These are phyloP conservation scores for Emergomyces orientalis DNA, from an alignment of 2,329 filamentous ascomycete species.

Conservation along the genomic window DNA sequence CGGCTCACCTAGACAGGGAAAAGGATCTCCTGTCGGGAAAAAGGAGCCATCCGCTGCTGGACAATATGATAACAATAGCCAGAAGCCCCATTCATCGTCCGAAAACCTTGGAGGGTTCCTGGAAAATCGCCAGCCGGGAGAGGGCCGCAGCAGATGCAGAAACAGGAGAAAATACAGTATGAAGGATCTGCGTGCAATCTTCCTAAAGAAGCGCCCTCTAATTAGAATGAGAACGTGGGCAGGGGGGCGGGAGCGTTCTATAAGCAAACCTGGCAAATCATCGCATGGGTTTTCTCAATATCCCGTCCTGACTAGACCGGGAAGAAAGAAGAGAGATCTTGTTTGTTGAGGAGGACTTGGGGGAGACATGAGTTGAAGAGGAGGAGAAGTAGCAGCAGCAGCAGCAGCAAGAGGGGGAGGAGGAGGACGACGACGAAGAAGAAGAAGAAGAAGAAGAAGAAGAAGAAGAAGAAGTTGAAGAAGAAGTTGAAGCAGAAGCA, in stretches of 20 bases:
- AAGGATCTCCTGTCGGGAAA: background rate
- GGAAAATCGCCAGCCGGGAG: background rate
- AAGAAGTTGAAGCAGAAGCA: too few relatives aligned
- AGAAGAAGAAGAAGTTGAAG: too few relatives aligned
- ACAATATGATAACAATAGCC: background rate
- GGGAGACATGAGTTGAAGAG: too few relatives aligned
- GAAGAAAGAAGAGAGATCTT: background rate
- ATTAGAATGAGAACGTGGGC: conserved; percentile 6
- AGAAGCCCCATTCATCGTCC: background rate
- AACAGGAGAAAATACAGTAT: background rate
- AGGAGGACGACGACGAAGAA: background rate
- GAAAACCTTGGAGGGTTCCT: background rate
- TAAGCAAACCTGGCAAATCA: background rate
- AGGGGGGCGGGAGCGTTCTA: background rate
- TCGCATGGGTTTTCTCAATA: background rate
- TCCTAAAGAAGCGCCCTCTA: background rate
- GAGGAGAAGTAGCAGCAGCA: background rate
- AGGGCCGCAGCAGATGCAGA: background rate
- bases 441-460: too few relatives aligned
- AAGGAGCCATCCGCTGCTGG: background rate
- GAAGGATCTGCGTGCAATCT: background rate
- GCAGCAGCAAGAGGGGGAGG: background rate
- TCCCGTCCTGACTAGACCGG: background rate
- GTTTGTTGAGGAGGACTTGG: background rate
- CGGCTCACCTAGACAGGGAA: background rate